Conservation (phyloP, 441 rosid genomes). For the Erodium chrysanthum region DNA sequence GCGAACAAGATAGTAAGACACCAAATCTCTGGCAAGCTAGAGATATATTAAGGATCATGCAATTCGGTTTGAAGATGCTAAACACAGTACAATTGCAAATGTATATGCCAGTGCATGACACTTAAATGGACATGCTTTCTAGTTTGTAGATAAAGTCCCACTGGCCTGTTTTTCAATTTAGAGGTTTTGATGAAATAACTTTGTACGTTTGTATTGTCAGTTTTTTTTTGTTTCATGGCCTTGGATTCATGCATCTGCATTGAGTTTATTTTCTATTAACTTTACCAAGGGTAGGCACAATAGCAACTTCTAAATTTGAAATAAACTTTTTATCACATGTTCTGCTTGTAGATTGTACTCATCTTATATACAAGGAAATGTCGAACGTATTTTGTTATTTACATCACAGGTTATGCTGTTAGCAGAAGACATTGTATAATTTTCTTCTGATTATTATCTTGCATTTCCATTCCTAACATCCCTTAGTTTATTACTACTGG, state of each 20-base stretch:
- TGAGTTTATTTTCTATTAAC: no score
- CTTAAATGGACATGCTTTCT: neutral
- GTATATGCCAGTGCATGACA: neutral
- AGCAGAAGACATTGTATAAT: neutral
- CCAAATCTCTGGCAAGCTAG: neutral
- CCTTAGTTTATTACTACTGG: conserved; percentile 18
- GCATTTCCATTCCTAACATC: conserved; percentile 7
- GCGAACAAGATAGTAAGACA: neutral
- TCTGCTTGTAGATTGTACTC: neutral
- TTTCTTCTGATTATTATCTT: neutral
- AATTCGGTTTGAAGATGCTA: neutral
- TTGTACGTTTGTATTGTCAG: no score
- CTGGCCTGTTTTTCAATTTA: neutral
- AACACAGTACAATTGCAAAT: neutral
- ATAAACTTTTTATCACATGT: no score
- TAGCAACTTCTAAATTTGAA: no score
- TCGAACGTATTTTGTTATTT: neutral
- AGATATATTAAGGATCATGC: neutral
- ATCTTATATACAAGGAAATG: conserved; percentile 3
- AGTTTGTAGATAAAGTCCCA: neutral
- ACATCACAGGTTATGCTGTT: conserved; percentile 11
- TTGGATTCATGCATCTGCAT: no score
- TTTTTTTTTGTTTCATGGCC: no score
- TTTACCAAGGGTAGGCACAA: no score
- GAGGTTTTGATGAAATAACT: neutral